Base-by-base conservation (phyloP, 2,329 filamentous ascomycete species). In the Shiraia sp. region DNA sequence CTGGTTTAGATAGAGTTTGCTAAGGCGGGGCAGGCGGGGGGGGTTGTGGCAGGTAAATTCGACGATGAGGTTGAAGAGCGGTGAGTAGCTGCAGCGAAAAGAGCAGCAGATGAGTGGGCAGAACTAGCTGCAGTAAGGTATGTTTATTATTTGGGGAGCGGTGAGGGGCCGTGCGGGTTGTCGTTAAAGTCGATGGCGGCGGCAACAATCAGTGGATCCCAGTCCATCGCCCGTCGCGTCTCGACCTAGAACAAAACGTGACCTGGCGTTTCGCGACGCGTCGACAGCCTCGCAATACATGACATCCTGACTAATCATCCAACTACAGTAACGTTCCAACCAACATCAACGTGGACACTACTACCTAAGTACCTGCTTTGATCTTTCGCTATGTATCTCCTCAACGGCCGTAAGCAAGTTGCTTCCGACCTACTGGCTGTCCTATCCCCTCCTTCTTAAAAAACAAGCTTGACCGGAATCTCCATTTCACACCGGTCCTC, bases 91-190 rank as follows among this genome's bases (percentile, higher is more conserved):
- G 14, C 24, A 15, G 26, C 28, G 30, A 24, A 36, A 34, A 10
- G 8, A 30, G 40, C 36, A n/a, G 32, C 34, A 26, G 15, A 29
- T 14, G 15, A 29, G 12, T 38, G 30, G 36, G n/a, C n/a, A n/a
- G n/a, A n/a, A n/a, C n/a, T 43, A 40, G 36, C 35, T 33, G 45
- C 31, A 28, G 35, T 26, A 42, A 45, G 42, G 34, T 16, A 32
- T 55, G 52, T 53, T 54, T 55, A 47, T 51, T 53, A 38, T 26
- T 32, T 32, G 47, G 44, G 49, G 38, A 53, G 47, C 46, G 41
- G 47, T 49, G 53, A 50, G 53, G 44, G 53, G 48, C 38, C 51
- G 51, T 53, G 53, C 53, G 42, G 33, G 36, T 45, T 50, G 47
- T 53, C 38, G 41, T n/a, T 29, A 52, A 43, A 54, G 49, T 38